phyloP scores from a whole-genome alignment of 2,329 filamentous ascomycete species.

The Aureobasidium mangrovei region DNA sequence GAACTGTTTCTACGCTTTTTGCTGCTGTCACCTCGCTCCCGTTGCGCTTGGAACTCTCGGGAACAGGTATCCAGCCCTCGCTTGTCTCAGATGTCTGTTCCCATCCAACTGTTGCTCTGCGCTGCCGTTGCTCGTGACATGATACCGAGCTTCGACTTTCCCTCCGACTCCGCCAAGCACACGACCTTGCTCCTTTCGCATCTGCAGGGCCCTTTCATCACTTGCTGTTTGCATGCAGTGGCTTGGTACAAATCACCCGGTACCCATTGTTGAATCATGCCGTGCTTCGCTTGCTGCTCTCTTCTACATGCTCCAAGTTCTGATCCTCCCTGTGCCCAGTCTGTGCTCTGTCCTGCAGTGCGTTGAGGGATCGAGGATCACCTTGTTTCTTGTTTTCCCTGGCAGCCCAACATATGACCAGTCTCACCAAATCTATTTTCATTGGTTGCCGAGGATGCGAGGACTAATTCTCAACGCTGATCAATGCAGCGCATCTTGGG shows the following conservation, averaged over 20 bases:
- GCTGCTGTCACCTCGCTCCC: too few species aligned
- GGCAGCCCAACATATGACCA: neutral
- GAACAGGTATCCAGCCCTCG: neutral
- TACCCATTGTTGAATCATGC: neutral
- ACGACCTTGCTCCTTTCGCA: neutral
- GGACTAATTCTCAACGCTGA: constrained; percentile 2
- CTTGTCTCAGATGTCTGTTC: neutral
- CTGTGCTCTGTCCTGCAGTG: neutral
- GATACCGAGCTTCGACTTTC: too few species aligned
- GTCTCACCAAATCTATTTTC: neutral
- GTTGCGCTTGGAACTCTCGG: neutral
- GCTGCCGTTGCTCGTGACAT: too few species aligned
- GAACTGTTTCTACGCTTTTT: neutral
- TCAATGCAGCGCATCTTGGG: constrained; percentile 6
- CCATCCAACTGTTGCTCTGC: neutral
- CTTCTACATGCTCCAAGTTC: neutral
- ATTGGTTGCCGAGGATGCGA: constrained; percentile 3
- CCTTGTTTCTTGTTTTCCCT: neutral
- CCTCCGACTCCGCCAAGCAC: neutral
- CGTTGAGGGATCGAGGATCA: neutral
- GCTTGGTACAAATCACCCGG: neutral
- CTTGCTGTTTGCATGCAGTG: neutral
- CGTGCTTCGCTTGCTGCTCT: neutral
- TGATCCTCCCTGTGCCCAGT: neutral
- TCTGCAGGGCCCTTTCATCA: neutral